phyloP scores from a whole-genome alignment of 306 rosid species.

The Mucuna pruriens region DNA sequence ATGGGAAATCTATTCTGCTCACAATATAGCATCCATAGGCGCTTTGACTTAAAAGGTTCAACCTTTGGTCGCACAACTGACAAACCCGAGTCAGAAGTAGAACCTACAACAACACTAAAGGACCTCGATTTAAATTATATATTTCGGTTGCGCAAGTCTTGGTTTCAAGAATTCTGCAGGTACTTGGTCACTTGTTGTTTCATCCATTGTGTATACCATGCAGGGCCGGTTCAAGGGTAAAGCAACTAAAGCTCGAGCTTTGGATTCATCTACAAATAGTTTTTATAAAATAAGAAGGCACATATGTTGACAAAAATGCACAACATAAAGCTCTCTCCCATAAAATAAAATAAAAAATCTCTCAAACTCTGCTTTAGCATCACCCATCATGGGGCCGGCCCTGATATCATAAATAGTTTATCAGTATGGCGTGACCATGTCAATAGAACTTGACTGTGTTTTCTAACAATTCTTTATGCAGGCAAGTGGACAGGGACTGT shows the following conservation, averaged over 20 bases:
- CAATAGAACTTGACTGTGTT: neutral
- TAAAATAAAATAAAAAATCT: too few relatives aligned
- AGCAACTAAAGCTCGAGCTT: too few relatives aligned
- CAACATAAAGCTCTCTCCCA: too few relatives aligned
- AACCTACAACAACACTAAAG: constrained; percentile 92
- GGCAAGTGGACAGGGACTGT: constrained; percentile 97
- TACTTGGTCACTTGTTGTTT: constrained; percentile 53
- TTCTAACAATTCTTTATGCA: constrained; percentile 47
- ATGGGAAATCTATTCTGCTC: constrained; percentile 99
- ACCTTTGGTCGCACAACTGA: constrained; percentile 89
- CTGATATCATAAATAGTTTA: too few relatives aligned
- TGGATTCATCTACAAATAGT: too few relatives aligned
- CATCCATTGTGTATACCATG: neutral
- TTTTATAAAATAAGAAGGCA: too few relatives aligned
- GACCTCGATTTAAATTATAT: constrained; percentile 92
- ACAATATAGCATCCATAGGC: constrained; percentile 72
- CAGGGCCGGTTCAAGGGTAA: too few relatives aligned
- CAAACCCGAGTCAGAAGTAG: constrained; percentile 83
- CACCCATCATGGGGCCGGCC: too few relatives aligned
- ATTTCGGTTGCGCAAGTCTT: constrained; percentile 75
- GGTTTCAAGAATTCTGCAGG: constrained; percentile 94
- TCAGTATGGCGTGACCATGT: too few relatives aligned
- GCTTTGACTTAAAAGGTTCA: constrained; percentile 97
- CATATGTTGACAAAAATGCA: too few relatives aligned
- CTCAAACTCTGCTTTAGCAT: too few relatives aligned